Conservation (phyloP, 768 basidiomycete species). For the Nidula microcarpa region DNA sequence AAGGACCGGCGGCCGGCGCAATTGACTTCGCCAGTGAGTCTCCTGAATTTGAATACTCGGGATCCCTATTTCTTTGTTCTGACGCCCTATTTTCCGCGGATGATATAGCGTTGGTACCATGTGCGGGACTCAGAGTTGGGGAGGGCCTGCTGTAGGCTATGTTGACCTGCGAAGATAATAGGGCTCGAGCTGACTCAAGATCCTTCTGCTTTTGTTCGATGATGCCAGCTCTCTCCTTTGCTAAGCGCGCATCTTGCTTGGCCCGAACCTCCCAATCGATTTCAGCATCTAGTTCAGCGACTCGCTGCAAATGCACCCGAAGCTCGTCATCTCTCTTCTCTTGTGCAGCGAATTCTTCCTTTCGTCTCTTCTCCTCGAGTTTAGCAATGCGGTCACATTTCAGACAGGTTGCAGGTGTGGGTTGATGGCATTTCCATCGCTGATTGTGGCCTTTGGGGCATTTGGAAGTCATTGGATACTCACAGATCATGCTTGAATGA, state of each 20-base stretch:
- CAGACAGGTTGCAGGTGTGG: conserved; percentile 30
- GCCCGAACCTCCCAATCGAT: conserved; percentile 42
- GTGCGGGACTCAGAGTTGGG: too few relatives aligned
- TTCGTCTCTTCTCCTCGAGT: conserved; percentile 34
- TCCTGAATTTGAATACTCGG: too few relatives aligned
- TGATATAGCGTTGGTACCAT: too few relatives aligned
- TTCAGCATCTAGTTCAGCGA: conserved; percentile 24
- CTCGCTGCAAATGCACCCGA: conserved; percentile 31
- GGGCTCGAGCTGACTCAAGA: conserved; percentile 14
- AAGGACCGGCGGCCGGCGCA: too few relatives aligned
- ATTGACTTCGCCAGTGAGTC: too few relatives aligned
- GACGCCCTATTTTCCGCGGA: too few relatives aligned
- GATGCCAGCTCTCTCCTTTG: conserved; percentile 28
- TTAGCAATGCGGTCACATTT: conserved; percentile 45
- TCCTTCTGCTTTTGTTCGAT: conserved; percentile 42
- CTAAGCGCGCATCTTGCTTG: conserved; percentile 32
- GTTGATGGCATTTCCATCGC: conserved; percentile 40
- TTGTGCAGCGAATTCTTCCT: conserved; percentile 36
- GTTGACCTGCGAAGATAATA: too few relatives aligned
- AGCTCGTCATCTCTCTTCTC: conserved; percentile 42
- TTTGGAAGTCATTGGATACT: conserved; percentile 22
- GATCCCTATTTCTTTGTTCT: too few relatives aligned
- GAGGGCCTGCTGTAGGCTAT: too few relatives aligned
- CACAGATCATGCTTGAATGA: conserved; percentile 53
- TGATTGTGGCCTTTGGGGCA: conserved; percentile 45